A percentile compares a stretch with the other conserved stretches of the same genome.
These are phyloP conservation scores for Dovyalis caffra DNA, from an alignment of 345 rosid genomes.

Conservation along the genomic window DNA sequence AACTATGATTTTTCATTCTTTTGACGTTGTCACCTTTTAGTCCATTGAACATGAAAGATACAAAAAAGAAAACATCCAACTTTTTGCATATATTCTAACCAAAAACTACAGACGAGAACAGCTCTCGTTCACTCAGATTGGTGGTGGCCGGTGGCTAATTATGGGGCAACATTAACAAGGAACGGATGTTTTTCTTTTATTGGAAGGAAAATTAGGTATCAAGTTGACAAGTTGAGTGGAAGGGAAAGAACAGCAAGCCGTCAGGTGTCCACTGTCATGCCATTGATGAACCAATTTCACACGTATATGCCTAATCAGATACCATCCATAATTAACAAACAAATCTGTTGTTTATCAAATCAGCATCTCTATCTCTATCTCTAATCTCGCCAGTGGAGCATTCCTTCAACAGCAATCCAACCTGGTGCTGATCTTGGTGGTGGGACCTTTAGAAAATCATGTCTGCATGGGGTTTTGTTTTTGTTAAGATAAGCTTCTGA, in stretches of 20 bases:
- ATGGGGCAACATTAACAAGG: background rate
- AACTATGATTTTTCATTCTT: too few relatives aligned
- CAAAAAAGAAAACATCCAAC: too few relatives aligned
- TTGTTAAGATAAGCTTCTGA: background rate
- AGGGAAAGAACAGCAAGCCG: background rate
- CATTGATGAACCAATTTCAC: background rate
- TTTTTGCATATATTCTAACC: too few relatives aligned
- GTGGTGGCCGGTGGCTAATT: too few relatives aligned
- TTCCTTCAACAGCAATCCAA: background rate
- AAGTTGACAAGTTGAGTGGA: background rate
- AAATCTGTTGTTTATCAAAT: too few relatives aligned
- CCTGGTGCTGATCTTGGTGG: background rate
- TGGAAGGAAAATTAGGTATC: background rate
- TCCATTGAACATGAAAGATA: too few relatives aligned
- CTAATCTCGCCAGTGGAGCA: background rate
- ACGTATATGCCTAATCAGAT: too few relatives aligned
- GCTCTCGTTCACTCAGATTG: background rate
- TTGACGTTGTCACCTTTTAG: too few relatives aligned
- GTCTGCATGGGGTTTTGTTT: background rate
- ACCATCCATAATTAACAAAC: too few relatives aligned
- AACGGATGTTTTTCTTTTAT: background rate
- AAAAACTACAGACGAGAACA: too few relatives aligned
- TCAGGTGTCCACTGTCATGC: background rate
- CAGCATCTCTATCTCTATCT: background rate
- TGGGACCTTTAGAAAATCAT: too few relatives aligned